phyloP scores from a whole-genome alignment of 1,284 basidiomycete species.

The Boletus sp. region DNA sequence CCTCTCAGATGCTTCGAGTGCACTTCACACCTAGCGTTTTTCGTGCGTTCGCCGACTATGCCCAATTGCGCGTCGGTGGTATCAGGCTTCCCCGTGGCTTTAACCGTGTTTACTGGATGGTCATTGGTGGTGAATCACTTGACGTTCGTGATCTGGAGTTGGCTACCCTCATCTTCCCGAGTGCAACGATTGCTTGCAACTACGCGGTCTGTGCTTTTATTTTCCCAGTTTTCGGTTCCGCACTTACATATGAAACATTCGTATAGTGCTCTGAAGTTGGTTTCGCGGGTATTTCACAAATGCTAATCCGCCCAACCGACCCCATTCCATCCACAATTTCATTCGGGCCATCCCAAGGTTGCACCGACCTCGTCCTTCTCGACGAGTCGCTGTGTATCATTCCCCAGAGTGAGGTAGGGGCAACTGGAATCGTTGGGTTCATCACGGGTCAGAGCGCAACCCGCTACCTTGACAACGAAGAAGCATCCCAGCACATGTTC shows the following conservation, averaged over 20 bases:
- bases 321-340: conserved; percentile 25
- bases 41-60: conserved; percentile 29
- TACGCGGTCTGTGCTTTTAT: conserved; percentile 23
- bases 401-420: conserved; percentile 16
- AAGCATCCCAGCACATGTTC: conserved; percentile 30
- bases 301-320: conserved; percentile 26
- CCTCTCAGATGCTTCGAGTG: conserved; percentile 25
- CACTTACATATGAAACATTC: not conserved
- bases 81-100: conserved; percentile 23
- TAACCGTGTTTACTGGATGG: conserved; percentile 30
- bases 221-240: not conserved
- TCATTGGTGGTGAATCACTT: conserved; percentile 29
- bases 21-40: conserved; percentile 30
- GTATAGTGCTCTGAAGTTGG: conserved; percentile 30
- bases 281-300: conserved; percentile 32
- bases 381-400: conserved; percentile 24
- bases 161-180: conserved; percentile 24
- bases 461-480: conserved; percentile 24
- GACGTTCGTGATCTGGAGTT: conserved; percentile 25
- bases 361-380: conserved; percentile 26
- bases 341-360: conserved; percentile 28
- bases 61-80: conserved; percentile 18
- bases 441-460: conserved; percentile 27
- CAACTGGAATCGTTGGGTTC: conserved; percentile 26
- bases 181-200: conserved; percentile 30